These are phyloP conservation scores for Monilinia fructicola DNA, from an alignment of 2,329 filamentous ascomycete genomes.

Conservation along the genomic window DNA sequence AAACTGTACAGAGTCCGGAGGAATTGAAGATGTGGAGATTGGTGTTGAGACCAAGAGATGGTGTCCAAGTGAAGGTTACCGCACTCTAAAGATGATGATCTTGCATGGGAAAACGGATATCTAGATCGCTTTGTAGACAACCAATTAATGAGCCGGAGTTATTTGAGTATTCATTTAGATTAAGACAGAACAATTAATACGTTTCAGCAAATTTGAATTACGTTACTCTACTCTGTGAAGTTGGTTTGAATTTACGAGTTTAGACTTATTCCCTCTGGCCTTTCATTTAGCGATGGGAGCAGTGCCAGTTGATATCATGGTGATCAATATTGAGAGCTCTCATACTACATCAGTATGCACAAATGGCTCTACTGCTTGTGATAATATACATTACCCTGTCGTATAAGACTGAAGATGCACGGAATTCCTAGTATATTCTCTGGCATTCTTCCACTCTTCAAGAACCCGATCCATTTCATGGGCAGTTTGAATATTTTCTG, in stretches of 20 bases:
- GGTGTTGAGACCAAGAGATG: conserved; percentile 47
- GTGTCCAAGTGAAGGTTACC: conserved; percentile 29
- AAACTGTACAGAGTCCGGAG: conserved; percentile 44
- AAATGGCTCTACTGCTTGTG: no score
- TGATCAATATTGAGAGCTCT: no score
- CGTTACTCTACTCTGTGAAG: neutral
- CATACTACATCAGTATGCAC: no score
- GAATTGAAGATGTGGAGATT: conserved; percentile 51
- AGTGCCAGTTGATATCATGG: no score
- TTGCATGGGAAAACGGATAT: conserved; percentile 11
- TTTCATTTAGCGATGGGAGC: no score
- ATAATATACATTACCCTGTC: no score
- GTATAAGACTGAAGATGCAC: no score
- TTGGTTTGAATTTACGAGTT: neutral
- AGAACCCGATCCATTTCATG: no score
- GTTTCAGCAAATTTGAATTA: neutral
- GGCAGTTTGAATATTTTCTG: no score
- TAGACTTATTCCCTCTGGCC: neutral
- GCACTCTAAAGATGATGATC: neutral
- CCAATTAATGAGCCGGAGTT: no score
- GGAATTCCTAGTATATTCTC: no score
- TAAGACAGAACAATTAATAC: neutral
- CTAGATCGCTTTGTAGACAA: conserved; percentile 31
- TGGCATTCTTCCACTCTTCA: no score
- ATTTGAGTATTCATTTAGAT: conserved; percentile 4